phyloP scores from a whole-genome alignment of 2,329 filamentous ascomycete species.

The Dactylellina haptotyla region DNA sequence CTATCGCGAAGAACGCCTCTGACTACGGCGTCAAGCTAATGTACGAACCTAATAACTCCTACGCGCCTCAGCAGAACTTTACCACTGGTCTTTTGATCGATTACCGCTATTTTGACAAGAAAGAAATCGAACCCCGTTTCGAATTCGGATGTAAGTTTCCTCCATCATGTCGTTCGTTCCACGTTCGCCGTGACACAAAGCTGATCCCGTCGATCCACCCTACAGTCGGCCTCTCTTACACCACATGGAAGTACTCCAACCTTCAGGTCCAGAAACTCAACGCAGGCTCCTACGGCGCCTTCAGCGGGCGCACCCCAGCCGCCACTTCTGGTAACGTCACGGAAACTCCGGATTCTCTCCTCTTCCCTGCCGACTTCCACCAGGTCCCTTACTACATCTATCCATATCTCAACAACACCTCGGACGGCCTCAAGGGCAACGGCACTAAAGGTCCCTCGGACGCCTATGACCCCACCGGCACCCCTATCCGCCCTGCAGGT shows the following conservation, averaged over 20 bases:
- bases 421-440: constrained; percentile 69
- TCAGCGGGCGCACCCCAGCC: constrained; percentile 66
- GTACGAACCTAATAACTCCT: constrained; percentile 47
- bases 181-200: constrained; percentile 64
- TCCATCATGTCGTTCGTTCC: background rate
- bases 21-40: constrained; percentile 62
- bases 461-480: constrained; percentile 68
- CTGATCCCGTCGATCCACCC: constrained; percentile 2
- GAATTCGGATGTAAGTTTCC: constrained; percentile 74
- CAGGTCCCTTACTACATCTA: constrained; percentile 70
- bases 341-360: constrained; percentile 70
- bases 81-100: constrained; percentile 83
- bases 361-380: constrained; percentile 72
- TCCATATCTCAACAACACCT: constrained; percentile 74
- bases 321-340: constrained; percentile 68
- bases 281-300: constrained; percentile 65
- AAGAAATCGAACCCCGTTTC: constrained; percentile 74
- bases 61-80: constrained; percentile 66
- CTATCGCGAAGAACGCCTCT: constrained; percentile 64
- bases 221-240: constrained; percentile 76
- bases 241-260: constrained; percentile 79
- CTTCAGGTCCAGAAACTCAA: constrained; percentile 68
- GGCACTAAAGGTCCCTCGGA: constrained; percentile 72
- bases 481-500: constrained; percentile 72
- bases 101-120: constrained; percentile 78